Evolutionary conservation across 306 rosid species (phyloP).

Genomic region (Cyamopsis tetragonoloba): DNA sequence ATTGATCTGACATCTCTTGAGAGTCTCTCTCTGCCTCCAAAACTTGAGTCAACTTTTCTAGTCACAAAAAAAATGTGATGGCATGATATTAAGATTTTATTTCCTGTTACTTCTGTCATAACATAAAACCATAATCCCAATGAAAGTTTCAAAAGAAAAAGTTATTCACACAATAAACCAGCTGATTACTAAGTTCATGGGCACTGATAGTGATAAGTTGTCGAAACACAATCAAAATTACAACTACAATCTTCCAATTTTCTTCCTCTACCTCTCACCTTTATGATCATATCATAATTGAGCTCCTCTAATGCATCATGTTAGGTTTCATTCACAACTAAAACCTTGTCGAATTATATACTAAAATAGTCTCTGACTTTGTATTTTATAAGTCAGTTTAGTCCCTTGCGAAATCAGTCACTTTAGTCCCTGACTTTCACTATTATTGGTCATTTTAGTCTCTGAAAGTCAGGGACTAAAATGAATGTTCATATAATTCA

Average conservation of each 20-base stretch:
- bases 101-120: neutral
- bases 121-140: neutral
- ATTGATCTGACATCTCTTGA: conserved; percentile 74
- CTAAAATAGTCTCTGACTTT: too few relatives aligned
- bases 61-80: conserved; percentile 23
- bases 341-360: too few relatives aligned
- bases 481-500: too few relatives aligned
- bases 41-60: conserved; percentile 81
- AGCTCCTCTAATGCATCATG: neutral
- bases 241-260: conserved; percentile 1
- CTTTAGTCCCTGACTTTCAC: too few relatives aligned
- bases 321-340: neutral
- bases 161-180: neutral
- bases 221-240: neutral
- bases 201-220: too few relatives aligned
- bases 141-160: neutral
- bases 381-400: too few relatives aligned
- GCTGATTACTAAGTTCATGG: neutral
- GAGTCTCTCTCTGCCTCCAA: conserved; percentile 87
- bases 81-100: conserved; percentile 1
- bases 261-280: neutral
- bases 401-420: too few relatives aligned
- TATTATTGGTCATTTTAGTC: too few relatives aligned
- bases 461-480: too few relatives aligned
- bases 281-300: conserved; percentile 8